These are phyloP conservation scores for Globisporangium nagaii DNA, from an alignment of 352 stramenopile genomes.

Conservation along the genomic window DNA sequence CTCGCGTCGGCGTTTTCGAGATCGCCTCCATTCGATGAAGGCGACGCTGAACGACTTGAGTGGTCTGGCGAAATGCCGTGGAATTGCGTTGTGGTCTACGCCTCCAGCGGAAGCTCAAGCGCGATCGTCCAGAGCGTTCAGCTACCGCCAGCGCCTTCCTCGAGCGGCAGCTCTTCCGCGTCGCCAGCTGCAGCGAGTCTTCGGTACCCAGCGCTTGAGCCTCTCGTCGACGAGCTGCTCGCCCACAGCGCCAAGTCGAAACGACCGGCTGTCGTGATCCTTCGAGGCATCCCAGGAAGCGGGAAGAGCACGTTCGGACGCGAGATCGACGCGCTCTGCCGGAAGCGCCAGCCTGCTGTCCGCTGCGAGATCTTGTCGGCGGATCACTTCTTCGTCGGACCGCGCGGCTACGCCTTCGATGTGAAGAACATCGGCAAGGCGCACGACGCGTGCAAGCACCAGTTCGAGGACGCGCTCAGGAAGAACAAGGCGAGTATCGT, in stretches of 20 bases:
- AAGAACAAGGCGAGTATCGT: constrained; percentile 21
- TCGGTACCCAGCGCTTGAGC: constrained; percentile 24
- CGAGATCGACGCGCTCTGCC: constrained; percentile 36
- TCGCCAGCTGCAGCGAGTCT: constrained; percentile 1
- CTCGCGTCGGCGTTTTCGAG: constrained; percentile 16
- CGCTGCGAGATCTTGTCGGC: constrained; percentile 46
- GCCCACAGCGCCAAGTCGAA: constrained; percentile 8
- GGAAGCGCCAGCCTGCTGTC: constrained; percentile 9
- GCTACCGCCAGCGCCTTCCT: constrained; percentile 13
- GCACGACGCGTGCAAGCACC: constrained; percentile 37
- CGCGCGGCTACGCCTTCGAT: constrained; percentile 61
- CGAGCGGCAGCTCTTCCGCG: background rate
- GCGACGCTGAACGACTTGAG: background rate
- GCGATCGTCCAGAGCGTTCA: constrained; percentile 16
- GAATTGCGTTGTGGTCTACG: constrained; percentile 9
- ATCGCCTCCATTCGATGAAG: constrained; percentile 5
- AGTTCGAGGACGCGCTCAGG: constrained; percentile 32
- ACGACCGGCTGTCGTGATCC: constrained; percentile 42
- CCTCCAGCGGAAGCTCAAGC: background rate
- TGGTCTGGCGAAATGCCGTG: constrained; percentile 10
- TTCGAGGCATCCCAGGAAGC: constrained; percentile 67
- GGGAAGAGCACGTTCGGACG: constrained; percentile 58
- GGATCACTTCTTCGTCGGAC: constrained; percentile 60
- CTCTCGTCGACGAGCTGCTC: constrained; percentile 37
- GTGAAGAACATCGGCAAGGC: constrained; percentile 36